Evolutionary conservation across 345 rosid genomes (phyloP), one percentile per base, ranked within the genome.

Genomic region (Gossypium anomalum): DNA sequence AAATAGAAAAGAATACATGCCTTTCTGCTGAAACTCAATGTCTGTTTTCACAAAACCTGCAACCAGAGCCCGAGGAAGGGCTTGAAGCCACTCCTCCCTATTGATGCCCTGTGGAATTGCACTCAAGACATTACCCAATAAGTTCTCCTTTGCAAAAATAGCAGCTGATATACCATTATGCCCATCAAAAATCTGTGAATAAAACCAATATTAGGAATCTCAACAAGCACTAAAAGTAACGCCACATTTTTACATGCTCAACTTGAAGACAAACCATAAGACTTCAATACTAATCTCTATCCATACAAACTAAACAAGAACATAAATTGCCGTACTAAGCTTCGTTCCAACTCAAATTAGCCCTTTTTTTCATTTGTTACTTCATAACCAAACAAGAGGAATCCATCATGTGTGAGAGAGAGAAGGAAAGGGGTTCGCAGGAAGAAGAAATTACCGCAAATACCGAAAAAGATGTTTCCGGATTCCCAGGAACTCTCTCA

Each of bases 11-110:
- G 55, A 75, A 12, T 22, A 67, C 87, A 22, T 60, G 84, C 99
- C 94, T 90, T 81, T 92, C 82, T 90, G 92, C 88, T 96, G 99
- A 86, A 96, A 96, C 76, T 93, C 97, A 44, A 96, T 96, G 82
- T 96, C 99, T 59, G 99, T 96, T 82, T 96, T 96, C 81, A 96
- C 98, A 85, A 96, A 96, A 58, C 98, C 97, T 1, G 99, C 99
- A 68, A 96, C 99, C 70, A 96, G 80, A 14, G 98, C 99, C 72
- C 93, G 86, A 71, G 99, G 97, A 80, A 96, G 97, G 61, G 99
- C 95, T 80, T 90, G 98, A 85, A 96, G 99, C 99, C 99, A 96
- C 81, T 91, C 97, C 57, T 96, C 99, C 80, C 92, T 82, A 64
- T 77, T 88, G 52, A 75, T 75, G 1, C 85, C 92, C 70, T 82